Evolutionary conservation across 345 rosid genomes (phyloP).

Genomic region (Sisymbrium irio): DNA sequence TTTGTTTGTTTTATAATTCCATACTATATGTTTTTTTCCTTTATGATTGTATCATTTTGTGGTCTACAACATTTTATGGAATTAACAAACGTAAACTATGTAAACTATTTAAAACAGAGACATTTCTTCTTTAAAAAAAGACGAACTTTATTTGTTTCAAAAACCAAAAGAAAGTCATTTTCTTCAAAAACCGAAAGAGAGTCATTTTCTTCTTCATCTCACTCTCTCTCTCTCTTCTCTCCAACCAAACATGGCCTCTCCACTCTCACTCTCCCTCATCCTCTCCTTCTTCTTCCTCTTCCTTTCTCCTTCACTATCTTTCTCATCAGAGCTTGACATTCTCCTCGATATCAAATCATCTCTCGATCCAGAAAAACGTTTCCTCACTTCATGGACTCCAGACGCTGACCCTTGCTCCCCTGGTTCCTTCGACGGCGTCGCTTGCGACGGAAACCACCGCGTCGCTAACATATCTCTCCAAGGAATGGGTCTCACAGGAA

Average conservation of each 20-base stretch:
- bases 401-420: constrained; percentile 54
- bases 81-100: background rate
- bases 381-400: constrained; percentile 71
- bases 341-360: constrained; percentile 79
- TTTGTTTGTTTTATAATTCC: background rate
- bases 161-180: constrained; percentile 26
- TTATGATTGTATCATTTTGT: background rate
- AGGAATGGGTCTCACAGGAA: constrained; percentile 83
- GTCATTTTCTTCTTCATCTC: constrained; percentile 35
- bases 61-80: background rate
- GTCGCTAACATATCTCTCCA: constrained; percentile 86
- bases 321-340: constrained; percentile 52
- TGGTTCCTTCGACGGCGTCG: constrained; percentile 74
- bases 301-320: constrained; percentile 39
- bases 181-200: constrained; percentile 27
- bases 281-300: constrained; percentile 33
- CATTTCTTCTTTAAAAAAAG: background rate
- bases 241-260: constrained; percentile 48
- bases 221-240: constrained; percentile 34
- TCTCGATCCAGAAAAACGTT: constrained; percentile 66
- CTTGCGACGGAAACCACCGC: constrained; percentile 64
- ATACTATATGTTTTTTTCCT: background rate
- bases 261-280: constrained; percentile 28
- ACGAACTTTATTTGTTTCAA: background rate
- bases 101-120: background rate